Conservation (phyloP, 345 rosid genomes). For the Brassica napus region Da-Ae NC_063448.1:27880501-27881000, state of each 20-base stretch:
- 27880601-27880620: constrained; percentile 97
- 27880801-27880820: constrained; percentile 95
- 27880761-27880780: constrained; percentile 84
- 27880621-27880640: constrained; percentile 96
- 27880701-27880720: constrained; percentile 49
- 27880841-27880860: constrained; percentile 98
- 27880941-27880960: not conserved
- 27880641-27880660: constrained; percentile 89
- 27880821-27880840: constrained; percentile 79
- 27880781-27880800: constrained; percentile 92
- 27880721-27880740: constrained; percentile 62
- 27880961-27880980: constrained; percentile 1
- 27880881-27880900: not conserved
- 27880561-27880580: not conserved
- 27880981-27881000: constrained; percentile 99
- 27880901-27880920: not conserved
- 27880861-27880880: constrained; percentile 19
- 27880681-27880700: constrained; percentile 95
- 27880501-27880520: constrained; percentile 78
- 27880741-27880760: constrained; percentile 72
- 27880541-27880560: not conserved
- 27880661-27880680: constrained; percentile 92
- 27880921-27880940: not conserved
- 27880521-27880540: not conserved
- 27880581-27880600: constrained; percentile 16